Evolutionary conservation across 2,329 filamentous ascomycete genomes (phyloP), one percentile per base, ranked within the genome.

Genomic region (Neonectria hederae): DNA sequence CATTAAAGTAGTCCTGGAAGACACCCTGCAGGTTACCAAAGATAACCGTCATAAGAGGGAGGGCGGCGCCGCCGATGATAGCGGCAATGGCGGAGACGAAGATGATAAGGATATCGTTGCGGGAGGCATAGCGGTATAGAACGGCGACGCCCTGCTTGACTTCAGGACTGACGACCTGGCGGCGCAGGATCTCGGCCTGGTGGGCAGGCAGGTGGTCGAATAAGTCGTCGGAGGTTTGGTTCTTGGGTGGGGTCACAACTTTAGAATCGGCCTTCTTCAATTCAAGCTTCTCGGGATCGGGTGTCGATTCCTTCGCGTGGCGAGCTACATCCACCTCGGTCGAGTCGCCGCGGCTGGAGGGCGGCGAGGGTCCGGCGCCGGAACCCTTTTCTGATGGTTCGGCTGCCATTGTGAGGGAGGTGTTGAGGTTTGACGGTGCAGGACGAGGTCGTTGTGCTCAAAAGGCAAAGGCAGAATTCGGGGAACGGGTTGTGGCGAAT

Each of bases 11-110:
- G 22, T 82, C 75, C 72, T 91, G 87, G 75, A 97, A 97, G 1
- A 85, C 86, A 4, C 87, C 87, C 63, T 93, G 88, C 42, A 97
- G 83, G 55, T 89, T 87, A 65, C 93, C 93, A 72, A 97, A 97
- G 35, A 97, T 81, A 62, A 93, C 85, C 0, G 92, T 95, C 88
- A 96, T 95, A 24, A 94, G 81, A 6, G 93, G 93, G 65, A 95
- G 78, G 8, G 90, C 90, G 59, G 92, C 92, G 65, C 93, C 92
- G 19, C 88, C 90, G 35, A 84, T 88, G 68, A 94, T 91, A 67
- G 91, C 86, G 62, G 87, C 87, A 58, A 95, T 72, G 28, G 83
- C 75, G 54, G 89, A 87, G 59, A 92, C 77, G 42, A 78, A 72
- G 43, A 93, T 84, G 74, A 94, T 88, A 65, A 89, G 68, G 17